A percentile compares a stretch with the other conserved stretches of the same genome.
These are phyloP conservation scores for Ramalina peruviana DNA, from an alignment of 495 filamentous ascomycete species.

Conservation along the genomic window DNA sequence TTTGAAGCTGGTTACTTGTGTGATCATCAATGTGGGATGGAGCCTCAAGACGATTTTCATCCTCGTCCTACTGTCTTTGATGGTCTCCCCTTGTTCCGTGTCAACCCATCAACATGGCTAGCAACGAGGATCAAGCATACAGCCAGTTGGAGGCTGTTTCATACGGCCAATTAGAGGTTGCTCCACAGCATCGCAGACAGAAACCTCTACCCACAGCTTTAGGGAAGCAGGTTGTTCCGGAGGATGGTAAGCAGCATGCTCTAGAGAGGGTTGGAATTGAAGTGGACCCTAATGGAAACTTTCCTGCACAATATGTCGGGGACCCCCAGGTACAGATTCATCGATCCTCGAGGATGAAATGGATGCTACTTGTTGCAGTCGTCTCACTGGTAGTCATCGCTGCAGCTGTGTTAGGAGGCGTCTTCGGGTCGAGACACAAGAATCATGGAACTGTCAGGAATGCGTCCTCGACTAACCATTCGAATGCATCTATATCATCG, in stretches of 20 bases:
- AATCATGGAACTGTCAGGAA: not conserved
- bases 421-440: conserved; percentile 10
- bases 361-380: conserved; percentile 6
- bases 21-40: not conserved
- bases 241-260: conserved; percentile 8
- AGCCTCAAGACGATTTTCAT: not conserved
- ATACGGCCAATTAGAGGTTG: not conserved
- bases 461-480: not conserved
- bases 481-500: conserved; percentile 3
- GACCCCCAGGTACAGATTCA: not conserved
- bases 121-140: not conserved
- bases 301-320: not conserved
- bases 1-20: not conserved
- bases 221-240: conserved; percentile 10
- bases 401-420: conserved; percentile 12
- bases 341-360: conserved; percentile 4
- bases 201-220: not conserved
- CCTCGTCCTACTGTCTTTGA: too few relatives aligned
- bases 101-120: not conserved
- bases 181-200: not conserved
- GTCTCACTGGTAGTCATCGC: conserved; percentile 10
- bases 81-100: not conserved
- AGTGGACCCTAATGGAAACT: not conserved
- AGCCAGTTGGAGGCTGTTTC: conserved; percentile 7
- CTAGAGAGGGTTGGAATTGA: not conserved